phyloP scores from a whole-genome alignment of 345 rosid species.

The Adansonia digitata region DNA sequence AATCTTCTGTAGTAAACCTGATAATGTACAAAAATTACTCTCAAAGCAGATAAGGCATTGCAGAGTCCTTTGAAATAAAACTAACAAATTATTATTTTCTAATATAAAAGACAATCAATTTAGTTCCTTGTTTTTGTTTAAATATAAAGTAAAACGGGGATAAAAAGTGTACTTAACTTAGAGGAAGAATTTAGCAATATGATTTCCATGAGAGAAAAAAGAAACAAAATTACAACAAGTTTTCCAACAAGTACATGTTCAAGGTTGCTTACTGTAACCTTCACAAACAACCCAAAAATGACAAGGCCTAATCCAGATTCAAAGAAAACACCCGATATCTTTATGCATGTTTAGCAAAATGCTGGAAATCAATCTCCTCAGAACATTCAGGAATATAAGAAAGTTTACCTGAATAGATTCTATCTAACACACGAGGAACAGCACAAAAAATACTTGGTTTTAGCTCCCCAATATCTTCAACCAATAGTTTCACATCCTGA shows the following conservation, averaged over 20 bases:
- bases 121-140: not conserved
- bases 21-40: constrained; percentile 14
- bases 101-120: not conserved
- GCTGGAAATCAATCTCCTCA: not conserved
- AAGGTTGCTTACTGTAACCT: not conserved
- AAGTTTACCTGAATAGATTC: constrained; percentile 65
- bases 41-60: not conserved
- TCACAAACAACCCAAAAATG: not conserved
- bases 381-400: not conserved
- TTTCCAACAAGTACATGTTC: not conserved
- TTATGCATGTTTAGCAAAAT: not conserved
- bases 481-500: constrained; percentile 84
- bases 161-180: not conserved
- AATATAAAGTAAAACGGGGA: not conserved
- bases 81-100: not conserved
- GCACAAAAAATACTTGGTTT: constrained; percentile 94
- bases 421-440: constrained; percentile 94
- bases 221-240: not conserved
- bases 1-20: constrained; percentile 85
- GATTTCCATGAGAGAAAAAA: not conserved
- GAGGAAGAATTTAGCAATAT: not conserved
- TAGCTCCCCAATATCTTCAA: constrained; percentile 81
- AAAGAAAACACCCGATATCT: not conserved
- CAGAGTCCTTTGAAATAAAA: not conserved
- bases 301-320: not conserved